These are phyloP conservation scores for Eucalyptus brandiana DNA, from an alignment of 345 rosid genomes.

Conservation along the genomic window DNA sequence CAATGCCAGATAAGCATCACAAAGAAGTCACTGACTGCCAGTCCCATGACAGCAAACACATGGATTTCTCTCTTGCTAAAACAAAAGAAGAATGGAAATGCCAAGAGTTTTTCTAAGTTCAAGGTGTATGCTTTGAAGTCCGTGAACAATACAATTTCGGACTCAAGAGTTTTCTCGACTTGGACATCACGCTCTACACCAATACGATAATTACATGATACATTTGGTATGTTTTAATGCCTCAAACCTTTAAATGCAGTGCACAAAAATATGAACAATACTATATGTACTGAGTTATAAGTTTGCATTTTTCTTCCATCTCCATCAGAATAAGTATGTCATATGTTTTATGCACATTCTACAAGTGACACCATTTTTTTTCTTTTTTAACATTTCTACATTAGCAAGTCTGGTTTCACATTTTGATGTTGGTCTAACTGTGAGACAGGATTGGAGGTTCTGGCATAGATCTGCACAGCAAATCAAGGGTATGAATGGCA, in stretches of 20 bases:
- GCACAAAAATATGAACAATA: background rate
- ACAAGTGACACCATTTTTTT: background rate
- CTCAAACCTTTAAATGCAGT: background rate
- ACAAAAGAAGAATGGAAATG: conserved; percentile 42
- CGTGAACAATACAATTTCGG: conserved; percentile 39
- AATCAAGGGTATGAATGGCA: too few species aligned
- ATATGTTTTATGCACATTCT: background rate
- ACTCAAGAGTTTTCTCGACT: conserved; percentile 46
- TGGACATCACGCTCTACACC: conserved; percentile 63
- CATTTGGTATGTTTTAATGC: conserved; percentile 43
- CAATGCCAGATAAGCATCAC: conserved; percentile 39
- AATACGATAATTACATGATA: conserved; percentile 70
- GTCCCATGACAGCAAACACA: conserved; percentile 35
- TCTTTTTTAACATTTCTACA: background rate
- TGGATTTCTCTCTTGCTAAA: conserved; percentile 52
- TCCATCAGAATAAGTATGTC: background rate
- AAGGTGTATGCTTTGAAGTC: conserved; percentile 52
- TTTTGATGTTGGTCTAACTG: background rate
- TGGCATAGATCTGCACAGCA: fast-evolving
- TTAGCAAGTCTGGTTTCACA: background rate
- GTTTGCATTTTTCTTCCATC: background rate
- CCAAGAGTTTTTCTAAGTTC: conserved; percentile 26
- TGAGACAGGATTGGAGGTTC: conserved; percentile 31
- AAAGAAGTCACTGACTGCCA: conserved; percentile 29
- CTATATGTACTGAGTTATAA: background rate